Conservation (phyloP, 164 flowering plant genomes). For the Paratinospora sagittata region DNA sequence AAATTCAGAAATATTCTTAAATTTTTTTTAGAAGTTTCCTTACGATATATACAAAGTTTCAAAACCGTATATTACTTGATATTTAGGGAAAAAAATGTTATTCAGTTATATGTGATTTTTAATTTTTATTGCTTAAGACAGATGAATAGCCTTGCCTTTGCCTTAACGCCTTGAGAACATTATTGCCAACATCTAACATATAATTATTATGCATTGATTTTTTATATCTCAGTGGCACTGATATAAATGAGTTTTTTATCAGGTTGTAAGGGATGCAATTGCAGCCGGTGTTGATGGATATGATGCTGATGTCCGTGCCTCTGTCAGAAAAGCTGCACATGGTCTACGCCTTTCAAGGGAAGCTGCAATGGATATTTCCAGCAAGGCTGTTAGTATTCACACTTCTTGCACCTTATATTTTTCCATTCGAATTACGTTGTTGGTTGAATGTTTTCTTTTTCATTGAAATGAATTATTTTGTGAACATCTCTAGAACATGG, state of each 20-base stretch:
- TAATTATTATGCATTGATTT: neutral
- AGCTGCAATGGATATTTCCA: conserved; percentile 83
- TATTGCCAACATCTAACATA: neutral
- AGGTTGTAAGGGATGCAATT: conserved; percentile 87
- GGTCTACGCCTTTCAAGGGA: conserved; percentile 85
- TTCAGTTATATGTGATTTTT: too few species aligned
- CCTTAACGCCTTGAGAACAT: too few species aligned
- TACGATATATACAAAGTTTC: too few species aligned
- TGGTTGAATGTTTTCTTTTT: neutral
- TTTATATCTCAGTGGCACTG: neutral
- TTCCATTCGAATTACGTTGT: neutral
- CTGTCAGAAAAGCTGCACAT: conserved; percentile 84
- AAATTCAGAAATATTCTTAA: too few species aligned
- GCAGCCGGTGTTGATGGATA: conserved; percentile 81
- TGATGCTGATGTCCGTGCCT: conserved; percentile 55
- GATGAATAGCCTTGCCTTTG: too few species aligned
- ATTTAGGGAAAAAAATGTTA: too few species aligned
- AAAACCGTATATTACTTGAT: too few species aligned
- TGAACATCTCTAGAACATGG: too few species aligned
- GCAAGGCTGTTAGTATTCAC: conserved; percentile 74
- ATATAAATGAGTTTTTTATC: conserved; percentile 11
- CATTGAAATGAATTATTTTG: neutral
- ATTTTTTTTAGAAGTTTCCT: too few species aligned
- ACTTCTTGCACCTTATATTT: neutral
- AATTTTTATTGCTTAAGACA: too few species aligned